Evolutionary conservation across 371 early-diverging fungal species (phyloP).

Genomic region (Rhizopus delemar): DNA sequence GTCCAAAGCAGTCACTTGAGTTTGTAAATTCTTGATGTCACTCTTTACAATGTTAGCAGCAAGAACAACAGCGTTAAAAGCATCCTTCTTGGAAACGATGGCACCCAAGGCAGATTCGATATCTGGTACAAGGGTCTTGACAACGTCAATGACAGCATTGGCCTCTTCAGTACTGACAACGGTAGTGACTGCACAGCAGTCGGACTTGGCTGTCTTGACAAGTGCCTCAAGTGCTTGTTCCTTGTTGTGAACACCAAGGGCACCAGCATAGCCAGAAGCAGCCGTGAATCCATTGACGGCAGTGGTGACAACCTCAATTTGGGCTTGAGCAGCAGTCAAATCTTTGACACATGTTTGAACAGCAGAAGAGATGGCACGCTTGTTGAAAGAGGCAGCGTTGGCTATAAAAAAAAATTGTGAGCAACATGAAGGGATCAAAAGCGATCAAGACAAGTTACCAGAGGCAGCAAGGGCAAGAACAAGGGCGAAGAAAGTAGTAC

Average conservation of each 20-base stretch:
- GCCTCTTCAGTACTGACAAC: conserved; percentile 18
- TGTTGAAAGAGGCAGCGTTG: conserved; percentile 24
- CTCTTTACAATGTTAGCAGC: conserved; percentile 18
- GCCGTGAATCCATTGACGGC: conserved; percentile 19
- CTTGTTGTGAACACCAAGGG: conserved; percentile 12
- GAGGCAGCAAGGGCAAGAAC: conserved; percentile 16
- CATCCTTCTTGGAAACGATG: conserved; percentile 20
- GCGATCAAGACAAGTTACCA: conserved; percentile 12
- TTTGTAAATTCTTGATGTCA: conserved; percentile 18
- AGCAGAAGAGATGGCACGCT: conserved; percentile 16
- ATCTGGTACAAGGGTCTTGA: conserved; percentile 12
- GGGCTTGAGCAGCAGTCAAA: conserved; percentile 13
- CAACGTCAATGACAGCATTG: conserved; percentile 16
- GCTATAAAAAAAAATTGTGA: conserved; percentile 5
- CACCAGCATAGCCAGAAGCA: conserved; percentile 18
- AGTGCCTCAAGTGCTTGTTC: conserved; percentile 13
- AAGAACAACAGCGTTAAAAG: conserved; percentile 12
- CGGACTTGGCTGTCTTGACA: conserved; percentile 13
- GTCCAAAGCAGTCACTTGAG: conserved; percentile 14
- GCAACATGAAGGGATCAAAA: too few relatives aligned
- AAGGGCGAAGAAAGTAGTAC: conserved; percentile 17
- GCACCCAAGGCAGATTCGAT: conserved; percentile 12
- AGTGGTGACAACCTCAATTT: conserved; percentile 7
- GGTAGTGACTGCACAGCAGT: conserved; percentile 13
- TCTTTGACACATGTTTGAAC: conserved; percentile 19